Evolutionary conservation across 495 filamentous ascomycete species (phyloP).

Genomic region (Aspergillus bertholletiae): DNA sequence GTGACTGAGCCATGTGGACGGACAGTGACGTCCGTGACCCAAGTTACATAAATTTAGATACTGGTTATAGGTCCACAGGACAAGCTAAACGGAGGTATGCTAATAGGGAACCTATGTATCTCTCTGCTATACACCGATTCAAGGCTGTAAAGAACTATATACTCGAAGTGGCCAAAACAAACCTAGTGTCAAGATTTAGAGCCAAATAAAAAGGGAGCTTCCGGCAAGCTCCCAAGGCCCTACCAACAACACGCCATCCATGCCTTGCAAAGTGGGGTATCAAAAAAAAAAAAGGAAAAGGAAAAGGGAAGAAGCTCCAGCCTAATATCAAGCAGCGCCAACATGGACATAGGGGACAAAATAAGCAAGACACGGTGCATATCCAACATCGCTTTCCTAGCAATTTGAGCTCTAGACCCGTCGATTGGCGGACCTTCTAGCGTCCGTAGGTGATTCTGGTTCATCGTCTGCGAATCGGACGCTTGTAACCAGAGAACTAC

Average conservation of each 20-base stretch:
- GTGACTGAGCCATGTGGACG: conserved; percentile 16
- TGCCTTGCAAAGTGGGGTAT: conserved; percentile 19
- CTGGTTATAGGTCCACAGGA: too few species aligned
- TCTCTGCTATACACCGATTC: background rate
- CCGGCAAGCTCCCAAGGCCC: background rate
- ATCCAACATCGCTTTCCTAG: too few species aligned
- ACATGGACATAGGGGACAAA: background rate
- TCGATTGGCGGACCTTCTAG: conserved; percentile 36
- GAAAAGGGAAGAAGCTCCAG: background rate
- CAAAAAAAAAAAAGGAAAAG: conserved; percentile 2
- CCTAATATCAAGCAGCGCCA: background rate
- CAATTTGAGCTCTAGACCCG: conserved; percentile 22
- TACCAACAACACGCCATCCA: conserved; percentile 2
- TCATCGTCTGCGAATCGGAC: conserved; percentile 46
- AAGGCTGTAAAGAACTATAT: background rate
- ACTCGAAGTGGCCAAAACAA: background rate
- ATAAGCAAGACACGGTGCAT: background rate
- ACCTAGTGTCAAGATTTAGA: conserved; percentile 1
- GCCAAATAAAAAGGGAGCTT: background rate
- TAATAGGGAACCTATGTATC: background rate
- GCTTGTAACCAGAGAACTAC: conserved; percentile 34
- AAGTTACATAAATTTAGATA: too few species aligned
- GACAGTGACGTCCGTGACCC: background rate
- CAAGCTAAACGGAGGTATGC: background rate
- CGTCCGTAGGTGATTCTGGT: conserved; percentile 42